A percentile compares a stretch with the other conserved stretches of the same genome.
phyloP scores from a whole-genome alignment of 2,329 filamentous ascomycete genomes.

The Pseudocercospora fuligena region DNA sequence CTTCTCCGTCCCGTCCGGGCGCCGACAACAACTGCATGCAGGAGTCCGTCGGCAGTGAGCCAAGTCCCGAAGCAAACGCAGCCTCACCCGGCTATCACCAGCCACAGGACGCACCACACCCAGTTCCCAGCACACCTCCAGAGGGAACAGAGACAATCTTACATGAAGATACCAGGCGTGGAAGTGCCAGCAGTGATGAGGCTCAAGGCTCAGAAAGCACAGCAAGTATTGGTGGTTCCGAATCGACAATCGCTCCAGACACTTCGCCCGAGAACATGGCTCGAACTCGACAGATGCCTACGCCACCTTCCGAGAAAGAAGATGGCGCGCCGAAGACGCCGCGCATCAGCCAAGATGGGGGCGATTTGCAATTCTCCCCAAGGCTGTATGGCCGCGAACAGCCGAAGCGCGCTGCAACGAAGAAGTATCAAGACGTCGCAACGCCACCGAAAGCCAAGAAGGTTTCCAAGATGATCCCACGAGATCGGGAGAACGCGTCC shows the following conservation, averaged over 20 bases:
- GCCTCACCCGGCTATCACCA: neutral
- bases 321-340: neutral
- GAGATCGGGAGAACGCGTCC: neutral
- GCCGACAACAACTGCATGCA: neutral
- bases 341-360: neutral
- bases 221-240: neutral
- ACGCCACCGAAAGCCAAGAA: neutral
- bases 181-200: neutral
- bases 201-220: neutral
- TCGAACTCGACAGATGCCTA: neutral
- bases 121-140: neutral
- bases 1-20: neutral
- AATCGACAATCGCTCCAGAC: neutral
- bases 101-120: neutral
- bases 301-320: neutral
- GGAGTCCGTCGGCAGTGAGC: neutral
- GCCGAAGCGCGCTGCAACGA: neutral
- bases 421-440: neutral
- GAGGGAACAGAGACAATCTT: neutral
- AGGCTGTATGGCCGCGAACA: constrained; percentile 17
- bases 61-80: neutral
- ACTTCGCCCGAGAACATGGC: neutral
- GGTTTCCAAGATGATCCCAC: neutral
- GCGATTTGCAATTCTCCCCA: constrained; percentile 1
- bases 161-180: neutral